phyloP scores from a whole-genome alignment of 441 rosid species.

The Arabidopsis lyrata region DNA sequence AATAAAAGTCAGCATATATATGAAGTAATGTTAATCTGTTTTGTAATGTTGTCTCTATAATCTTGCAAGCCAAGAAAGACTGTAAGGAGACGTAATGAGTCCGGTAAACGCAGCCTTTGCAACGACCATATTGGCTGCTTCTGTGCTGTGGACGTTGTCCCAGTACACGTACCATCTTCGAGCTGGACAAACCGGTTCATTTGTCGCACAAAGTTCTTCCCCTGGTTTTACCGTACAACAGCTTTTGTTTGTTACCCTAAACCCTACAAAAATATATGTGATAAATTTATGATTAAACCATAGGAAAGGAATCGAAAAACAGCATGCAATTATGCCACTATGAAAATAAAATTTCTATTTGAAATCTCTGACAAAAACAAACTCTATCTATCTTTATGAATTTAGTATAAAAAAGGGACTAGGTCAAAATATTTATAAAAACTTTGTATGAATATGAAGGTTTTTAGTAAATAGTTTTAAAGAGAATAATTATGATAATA shows the following conservation, averaged over 20 bases:
- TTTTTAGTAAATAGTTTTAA: neutral
- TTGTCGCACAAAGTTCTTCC: constrained; percentile 43
- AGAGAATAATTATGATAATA: neutral
- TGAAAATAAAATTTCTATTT: neutral
- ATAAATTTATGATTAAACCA: neutral
- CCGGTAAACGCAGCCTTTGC: constrained; percentile 47
- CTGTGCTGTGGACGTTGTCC: constrained; percentile 69
- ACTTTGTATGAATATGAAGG: neutral
- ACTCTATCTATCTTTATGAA: neutral
- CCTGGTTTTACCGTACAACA: constrained; percentile 53
- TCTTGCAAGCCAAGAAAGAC: constrained; percentile 35
- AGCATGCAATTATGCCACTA: neutral
- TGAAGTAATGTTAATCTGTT: no score
- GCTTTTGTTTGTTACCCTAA: constrained; percentile 41
- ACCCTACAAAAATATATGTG: constrained; percentile 44
- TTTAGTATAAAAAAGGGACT: neutral
- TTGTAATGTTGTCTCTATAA: neutral
- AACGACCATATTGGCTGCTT: constrained; percentile 43
- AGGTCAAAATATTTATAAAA: neutral
- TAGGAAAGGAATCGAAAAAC: neutral
- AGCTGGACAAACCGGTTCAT: constrained; percentile 44
- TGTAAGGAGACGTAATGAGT: constrained; percentile 39
- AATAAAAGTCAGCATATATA: neutral
- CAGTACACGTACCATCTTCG: constrained; percentile 52
- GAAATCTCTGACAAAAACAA: neutral